Conservation (phyloP, 2,329 filamentous ascomycete species). For the Sporothrix humicola region DNA sequence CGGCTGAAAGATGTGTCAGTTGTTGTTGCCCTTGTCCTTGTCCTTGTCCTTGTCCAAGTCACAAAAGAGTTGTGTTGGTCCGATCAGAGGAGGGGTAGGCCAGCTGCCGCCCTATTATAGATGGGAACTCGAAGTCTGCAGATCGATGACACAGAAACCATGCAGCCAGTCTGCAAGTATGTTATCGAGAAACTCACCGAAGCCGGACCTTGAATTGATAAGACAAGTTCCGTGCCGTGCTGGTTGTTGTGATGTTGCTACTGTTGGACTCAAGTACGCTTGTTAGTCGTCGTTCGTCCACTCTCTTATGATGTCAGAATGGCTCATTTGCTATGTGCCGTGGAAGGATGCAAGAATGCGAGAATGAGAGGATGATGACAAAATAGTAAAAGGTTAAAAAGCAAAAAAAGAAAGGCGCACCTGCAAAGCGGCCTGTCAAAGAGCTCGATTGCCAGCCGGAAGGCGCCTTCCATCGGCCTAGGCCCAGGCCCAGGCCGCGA, state of each 20-base stretch:
- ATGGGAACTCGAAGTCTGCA: background rate
- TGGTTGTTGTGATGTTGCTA: background rate
- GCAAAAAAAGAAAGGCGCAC: background rate
- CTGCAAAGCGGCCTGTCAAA: background rate
- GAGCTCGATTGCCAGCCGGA: background rate
- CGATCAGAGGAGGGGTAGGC: background rate
- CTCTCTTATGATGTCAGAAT: slow-evolving; percentile 14
- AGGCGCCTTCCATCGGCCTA: slow-evolving; percentile 29
- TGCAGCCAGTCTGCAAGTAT: background rate
- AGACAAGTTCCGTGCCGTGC: background rate
- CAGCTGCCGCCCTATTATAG: background rate
- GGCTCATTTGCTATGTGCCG: background rate
- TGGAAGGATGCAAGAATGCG: background rate
- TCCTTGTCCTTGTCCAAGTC: background rate
- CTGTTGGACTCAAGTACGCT: background rate
- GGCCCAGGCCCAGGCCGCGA: slow-evolving; percentile 12
- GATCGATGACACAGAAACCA: background rate
- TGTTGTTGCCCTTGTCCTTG: background rate
- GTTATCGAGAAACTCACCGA: slow-evolving; percentile 10
- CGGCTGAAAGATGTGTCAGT: background rate
- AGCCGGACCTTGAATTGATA: slow-evolving; percentile 15
- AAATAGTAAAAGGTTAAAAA: background rate
- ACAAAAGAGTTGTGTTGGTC: background rate
- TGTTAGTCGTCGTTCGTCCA: slow-evolving; percentile 1
- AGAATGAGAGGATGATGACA: too few species aligned